phyloP scores from a whole-genome alignment of 139 green algal species.

The Chlamydomonas incerta region DNA sequence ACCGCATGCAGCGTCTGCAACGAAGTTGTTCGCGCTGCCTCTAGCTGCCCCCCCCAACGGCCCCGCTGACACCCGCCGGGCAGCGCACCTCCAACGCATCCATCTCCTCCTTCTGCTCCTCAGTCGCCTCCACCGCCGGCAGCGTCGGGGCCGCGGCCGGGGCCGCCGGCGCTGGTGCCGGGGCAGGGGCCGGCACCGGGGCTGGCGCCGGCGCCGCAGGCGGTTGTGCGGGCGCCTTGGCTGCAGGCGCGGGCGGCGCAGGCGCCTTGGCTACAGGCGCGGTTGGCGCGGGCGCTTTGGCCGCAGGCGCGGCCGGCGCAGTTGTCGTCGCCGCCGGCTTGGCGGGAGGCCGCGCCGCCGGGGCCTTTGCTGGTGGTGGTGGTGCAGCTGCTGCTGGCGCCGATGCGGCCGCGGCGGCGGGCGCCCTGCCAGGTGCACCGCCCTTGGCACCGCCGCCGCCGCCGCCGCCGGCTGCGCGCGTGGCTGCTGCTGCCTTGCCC shows the following conservation, averaged over 20 bases:
- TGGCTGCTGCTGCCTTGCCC: background rate
- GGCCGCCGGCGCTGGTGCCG: constrained; percentile 11
- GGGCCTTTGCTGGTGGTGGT: constrained; percentile 10
- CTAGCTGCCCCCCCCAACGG: background rate
- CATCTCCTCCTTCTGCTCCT: constrained; percentile 65
- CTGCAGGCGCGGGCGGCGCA: background rate
- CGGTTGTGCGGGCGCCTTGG: background rate
- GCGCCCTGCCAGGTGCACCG: background rate
- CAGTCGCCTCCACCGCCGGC: constrained; percentile 36
- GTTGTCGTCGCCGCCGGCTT: constrained; percentile 1
- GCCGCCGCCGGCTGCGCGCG: background rate
- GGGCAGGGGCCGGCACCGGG: background rate
- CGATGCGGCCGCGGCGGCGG: background rate
- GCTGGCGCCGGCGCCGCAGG: background rate
- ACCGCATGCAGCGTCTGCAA: no score
- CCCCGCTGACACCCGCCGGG: no score
- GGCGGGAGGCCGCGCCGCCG: background rate
- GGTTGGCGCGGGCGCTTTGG: background rate
- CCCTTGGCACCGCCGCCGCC: no score
- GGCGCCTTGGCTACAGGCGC: background rate
- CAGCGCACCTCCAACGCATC: constrained; percentile 49
- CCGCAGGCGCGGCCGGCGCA: background rate
- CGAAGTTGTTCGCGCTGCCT: no score
- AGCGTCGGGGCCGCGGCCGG: background rate
- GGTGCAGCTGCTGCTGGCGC: constrained; percentile 4